phyloP scores from a whole-genome alignment of 306 rosid species.

The Parietaria judaica region DNA sequence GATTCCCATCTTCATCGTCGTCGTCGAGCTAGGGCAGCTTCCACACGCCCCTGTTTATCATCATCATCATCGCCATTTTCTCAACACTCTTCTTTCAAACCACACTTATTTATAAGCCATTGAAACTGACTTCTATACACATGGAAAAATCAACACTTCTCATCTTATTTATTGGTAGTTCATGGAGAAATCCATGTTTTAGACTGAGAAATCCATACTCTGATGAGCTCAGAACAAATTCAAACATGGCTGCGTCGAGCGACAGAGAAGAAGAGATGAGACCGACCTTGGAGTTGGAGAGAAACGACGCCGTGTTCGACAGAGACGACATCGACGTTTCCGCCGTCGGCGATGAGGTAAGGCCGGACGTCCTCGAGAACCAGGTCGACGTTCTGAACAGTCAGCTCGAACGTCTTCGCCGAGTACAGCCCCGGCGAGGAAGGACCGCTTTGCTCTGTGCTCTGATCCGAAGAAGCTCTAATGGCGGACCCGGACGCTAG shows the following conservation, averaged over 20 bases:
- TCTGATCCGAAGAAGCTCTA: slow-evolving; percentile 38
- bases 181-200: no score
- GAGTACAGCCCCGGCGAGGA: slow-evolving; percentile 74
- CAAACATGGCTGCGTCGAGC: no score
- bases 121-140: no score
- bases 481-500: slow-evolving; percentile 15
- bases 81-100: background rate
- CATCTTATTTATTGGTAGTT: no score
- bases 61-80: background rate
- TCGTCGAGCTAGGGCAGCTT: slow-evolving; percentile 93
- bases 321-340: slow-evolving; percentile 87
- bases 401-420: slow-evolving; percentile 63
- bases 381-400: slow-evolving; percentile 58
- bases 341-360: slow-evolving; percentile 87
- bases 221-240: background rate
- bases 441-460: slow-evolving; percentile 21
- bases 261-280: background rate
- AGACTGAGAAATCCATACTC: background rate
- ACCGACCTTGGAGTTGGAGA: slow-evolving; percentile 64
- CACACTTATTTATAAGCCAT: no score
- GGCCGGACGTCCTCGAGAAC: slow-evolving; percentile 94
- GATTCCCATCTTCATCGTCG: slow-evolving; percentile 95
- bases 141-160: no score
- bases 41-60: slow-evolving; percentile 67
- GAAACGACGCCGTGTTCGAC: slow-evolving; percentile 75